These are phyloP conservation scores for Ehretia macrophylla DNA, from an alignment of 257 asterid genomes.

Conservation along the genomic window DNA sequence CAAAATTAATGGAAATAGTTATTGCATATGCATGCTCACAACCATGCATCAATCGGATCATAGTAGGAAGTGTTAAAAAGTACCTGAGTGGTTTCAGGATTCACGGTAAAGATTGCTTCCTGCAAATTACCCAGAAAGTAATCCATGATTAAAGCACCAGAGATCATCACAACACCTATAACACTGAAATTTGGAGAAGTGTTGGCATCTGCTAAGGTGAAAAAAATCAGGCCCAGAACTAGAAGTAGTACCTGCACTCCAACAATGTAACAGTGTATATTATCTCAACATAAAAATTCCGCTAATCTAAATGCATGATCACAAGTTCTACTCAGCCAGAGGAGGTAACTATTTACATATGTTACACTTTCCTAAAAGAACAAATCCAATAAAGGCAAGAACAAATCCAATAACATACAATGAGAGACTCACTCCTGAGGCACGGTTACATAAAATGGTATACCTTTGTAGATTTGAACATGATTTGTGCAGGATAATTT, in stretches of 20 bases:
- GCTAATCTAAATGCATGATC: background rate
- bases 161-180: slow-evolving; percentile 72
- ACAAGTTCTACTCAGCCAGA: slow-evolving; percentile 8
- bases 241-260: slow-evolving; percentile 65
- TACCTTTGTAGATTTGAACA: slow-evolving; percentile 97
- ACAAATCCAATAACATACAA: background rate
- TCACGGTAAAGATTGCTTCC: slow-evolving; percentile 82
- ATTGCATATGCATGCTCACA: background rate
- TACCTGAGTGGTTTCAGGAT: slow-evolving; percentile 92
- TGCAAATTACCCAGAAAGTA: slow-evolving; percentile 85
- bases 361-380: background rate
- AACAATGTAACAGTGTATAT: slow-evolving; percentile 10
- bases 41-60: background rate
- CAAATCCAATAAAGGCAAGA: background rate
- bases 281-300: background rate
- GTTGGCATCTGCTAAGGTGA: slow-evolving; percentile 83
- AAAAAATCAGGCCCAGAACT: slow-evolving; percentile 69
- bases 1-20: slow-evolving; percentile 3
- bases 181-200: slow-evolving; percentile 84
- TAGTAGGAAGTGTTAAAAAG: background rate
- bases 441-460: background rate
- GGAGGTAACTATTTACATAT: background rate
- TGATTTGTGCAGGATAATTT: slow-evolving; percentile 92
- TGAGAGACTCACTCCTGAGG: background rate
- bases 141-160: slow-evolving; percentile 85